Evolutionary conservation across 1,139 yeast genomes (phyloP).

Genomic region (Citeromyces hawaiiensis): DNA sequence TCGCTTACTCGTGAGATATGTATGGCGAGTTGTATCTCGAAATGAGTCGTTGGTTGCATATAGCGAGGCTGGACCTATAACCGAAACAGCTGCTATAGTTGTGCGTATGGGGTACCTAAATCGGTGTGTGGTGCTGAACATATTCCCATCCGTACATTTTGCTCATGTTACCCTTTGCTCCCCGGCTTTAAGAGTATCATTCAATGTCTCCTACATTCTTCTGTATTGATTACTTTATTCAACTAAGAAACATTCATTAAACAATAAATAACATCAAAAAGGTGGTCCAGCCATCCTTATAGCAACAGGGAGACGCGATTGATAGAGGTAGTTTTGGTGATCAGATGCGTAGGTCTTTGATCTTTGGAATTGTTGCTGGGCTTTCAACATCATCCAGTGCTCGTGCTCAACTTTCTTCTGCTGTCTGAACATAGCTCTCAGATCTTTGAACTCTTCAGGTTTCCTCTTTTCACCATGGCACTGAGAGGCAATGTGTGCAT

Average conservation of each 20-base stretch:
- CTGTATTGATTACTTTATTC: no score
- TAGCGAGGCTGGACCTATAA: not conserved
- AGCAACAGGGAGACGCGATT: not conserved
- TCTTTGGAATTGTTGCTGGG: not conserved
- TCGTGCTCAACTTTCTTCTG: constrained; percentile 4
- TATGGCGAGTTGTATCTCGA: constrained; percentile 11
- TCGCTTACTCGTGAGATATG: constrained; percentile 30
- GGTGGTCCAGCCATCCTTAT: constrained; percentile 1
- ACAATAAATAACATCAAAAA: no score
- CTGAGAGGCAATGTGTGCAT: constrained; percentile 64
- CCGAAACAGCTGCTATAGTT: not conserved
- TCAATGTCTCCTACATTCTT: no score
- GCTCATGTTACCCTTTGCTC: no score
- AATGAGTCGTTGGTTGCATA: constrained; percentile 7
- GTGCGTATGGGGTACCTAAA: not conserved
- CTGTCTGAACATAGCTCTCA: constrained; percentile 18
- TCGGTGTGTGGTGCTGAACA: not conserved
- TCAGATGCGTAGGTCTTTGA: not conserved
- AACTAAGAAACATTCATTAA: no score
- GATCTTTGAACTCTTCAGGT: constrained; percentile 52
- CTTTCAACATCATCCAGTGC: not conserved
- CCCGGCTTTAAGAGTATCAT: no score
- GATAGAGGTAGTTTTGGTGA: not conserved
- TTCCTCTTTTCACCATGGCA: constrained; percentile 58
- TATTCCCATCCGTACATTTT: not conserved